phyloP scores from a whole-genome alignment of 306 rosid species.

The Cucumis hystrix region DNA sequence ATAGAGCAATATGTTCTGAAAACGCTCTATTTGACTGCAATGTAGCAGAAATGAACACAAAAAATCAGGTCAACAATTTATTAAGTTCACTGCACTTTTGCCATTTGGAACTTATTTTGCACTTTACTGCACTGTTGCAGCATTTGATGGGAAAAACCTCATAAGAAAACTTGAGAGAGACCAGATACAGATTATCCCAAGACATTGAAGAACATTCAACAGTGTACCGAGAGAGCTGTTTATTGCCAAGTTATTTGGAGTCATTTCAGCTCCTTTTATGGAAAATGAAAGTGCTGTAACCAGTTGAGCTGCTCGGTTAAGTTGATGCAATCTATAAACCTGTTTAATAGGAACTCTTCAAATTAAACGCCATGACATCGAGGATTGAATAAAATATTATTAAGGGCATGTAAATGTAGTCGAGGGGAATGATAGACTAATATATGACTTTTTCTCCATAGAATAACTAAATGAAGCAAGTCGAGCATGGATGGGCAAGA shows the following conservation, averaged over 20 bases:
- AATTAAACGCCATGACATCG: not conserved
- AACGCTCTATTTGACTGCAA: not conserved
- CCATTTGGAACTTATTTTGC: not conserved
- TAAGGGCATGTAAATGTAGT: not conserved
- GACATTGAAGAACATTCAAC: constrained; percentile 73
- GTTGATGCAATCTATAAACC: constrained; percentile 95
- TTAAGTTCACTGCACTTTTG: not conserved
- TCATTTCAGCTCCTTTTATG: constrained; percentile 89
- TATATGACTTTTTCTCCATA: not conserved
- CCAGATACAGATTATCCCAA: constrained; percentile 95
- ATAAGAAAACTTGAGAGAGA: constrained; percentile 88
- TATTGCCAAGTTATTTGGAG: constrained; percentile 81
- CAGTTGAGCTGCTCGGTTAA: constrained; percentile 91
- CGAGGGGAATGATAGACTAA: not conserved
- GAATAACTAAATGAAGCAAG: not conserved
- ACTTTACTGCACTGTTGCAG: constrained; percentile 24
- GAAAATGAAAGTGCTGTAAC: constrained; percentile 94
- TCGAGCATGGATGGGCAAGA: not conserved
- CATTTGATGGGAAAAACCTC: constrained; percentile 53
- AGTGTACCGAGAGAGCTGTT: constrained; percentile 80
- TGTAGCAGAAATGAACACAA: not conserved
- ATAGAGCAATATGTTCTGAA: not conserved
- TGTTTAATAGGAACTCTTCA: constrained; percentile 12
- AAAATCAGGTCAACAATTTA: not conserved
- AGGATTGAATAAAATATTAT: not conserved